Evolutionary conservation across 371 early-diverging fungal genomes (phyloP).

Genomic region (Circinella umbellata): DNA sequence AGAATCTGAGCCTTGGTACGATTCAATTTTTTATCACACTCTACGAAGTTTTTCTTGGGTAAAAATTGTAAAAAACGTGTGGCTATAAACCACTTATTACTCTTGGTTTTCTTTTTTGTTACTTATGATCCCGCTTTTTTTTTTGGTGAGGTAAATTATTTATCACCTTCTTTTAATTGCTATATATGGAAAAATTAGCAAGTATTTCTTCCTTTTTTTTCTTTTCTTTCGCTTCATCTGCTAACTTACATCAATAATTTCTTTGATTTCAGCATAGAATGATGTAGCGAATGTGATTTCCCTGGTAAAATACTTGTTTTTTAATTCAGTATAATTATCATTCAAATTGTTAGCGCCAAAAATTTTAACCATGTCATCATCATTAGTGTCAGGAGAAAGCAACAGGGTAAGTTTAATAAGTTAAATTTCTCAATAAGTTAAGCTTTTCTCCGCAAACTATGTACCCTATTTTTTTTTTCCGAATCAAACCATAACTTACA

Average conservation of each 20-base stretch:
- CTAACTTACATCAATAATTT: conserved; percentile 7
- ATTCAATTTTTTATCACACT: background rate
- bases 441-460: too few relatives aligned
- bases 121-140: too few relatives aligned
- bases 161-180: background rate
- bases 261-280: background rate
- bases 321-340: background rate
- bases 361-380: background rate
- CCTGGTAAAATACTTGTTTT: background rate
- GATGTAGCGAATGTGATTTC: background rate
- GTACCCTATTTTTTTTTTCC: conserved; percentile 2
- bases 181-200: background rate
- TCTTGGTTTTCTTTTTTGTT: too few relatives aligned
- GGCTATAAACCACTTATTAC: too few relatives aligned
- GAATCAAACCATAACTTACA: background rate
- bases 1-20: background rate
- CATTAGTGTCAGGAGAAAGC: background rate
- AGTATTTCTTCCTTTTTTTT: background rate
- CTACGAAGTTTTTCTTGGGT: too few relatives aligned
- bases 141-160: too few relatives aligned
- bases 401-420: background rate
- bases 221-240: background rate
- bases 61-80: too few relatives aligned
- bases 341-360: background rate
- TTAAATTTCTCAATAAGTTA: background rate